These are phyloP conservation scores for Botrytis sinoallii DNA, from an alignment of 2,329 filamentous ascomycete species.

Conservation along the genomic window DNA sequence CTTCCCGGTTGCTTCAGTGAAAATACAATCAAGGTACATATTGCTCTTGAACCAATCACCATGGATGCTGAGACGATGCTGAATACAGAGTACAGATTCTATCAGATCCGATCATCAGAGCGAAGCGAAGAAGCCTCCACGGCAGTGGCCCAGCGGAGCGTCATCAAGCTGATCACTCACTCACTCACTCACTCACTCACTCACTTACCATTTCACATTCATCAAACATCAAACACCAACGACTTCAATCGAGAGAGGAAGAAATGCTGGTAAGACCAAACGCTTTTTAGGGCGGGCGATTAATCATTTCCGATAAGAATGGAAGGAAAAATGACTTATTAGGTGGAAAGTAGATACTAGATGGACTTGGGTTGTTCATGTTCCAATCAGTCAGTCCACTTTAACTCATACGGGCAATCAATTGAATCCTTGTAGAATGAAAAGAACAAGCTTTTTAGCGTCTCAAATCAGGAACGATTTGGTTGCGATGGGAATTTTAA, in stretches of 20 bases:
- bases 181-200: background rate
- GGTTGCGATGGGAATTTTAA: background rate
- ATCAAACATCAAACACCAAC: background rate
- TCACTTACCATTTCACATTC: background rate
- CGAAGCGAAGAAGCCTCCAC: slow-evolving; percentile 2
- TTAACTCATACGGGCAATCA: background rate
- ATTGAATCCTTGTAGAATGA: background rate
- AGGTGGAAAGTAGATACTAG: background rate
- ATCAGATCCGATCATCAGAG: background rate
- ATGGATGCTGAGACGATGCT: background rate
- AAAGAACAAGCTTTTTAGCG: background rate
- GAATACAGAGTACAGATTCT: background rate
- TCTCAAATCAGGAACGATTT: background rate
- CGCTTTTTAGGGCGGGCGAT: background rate
- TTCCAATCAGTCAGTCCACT: background rate
- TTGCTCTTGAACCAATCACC: background rate
- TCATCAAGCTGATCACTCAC: background rate
- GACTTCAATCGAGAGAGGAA: background rate
- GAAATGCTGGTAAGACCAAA: background rate
- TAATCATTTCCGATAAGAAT: background rate
- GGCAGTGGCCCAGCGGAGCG: slow-evolving; percentile 2
- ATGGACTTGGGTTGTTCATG: background rate
- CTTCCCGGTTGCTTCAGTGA: background rate
- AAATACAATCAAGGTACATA: background rate
- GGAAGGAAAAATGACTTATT: background rate